Evolutionary conservation across 2,329 filamentous ascomycete genomes (phyloP), one percentile per base, ranked within the genome.

Genomic region (Cordyceps farinosa): DNA sequence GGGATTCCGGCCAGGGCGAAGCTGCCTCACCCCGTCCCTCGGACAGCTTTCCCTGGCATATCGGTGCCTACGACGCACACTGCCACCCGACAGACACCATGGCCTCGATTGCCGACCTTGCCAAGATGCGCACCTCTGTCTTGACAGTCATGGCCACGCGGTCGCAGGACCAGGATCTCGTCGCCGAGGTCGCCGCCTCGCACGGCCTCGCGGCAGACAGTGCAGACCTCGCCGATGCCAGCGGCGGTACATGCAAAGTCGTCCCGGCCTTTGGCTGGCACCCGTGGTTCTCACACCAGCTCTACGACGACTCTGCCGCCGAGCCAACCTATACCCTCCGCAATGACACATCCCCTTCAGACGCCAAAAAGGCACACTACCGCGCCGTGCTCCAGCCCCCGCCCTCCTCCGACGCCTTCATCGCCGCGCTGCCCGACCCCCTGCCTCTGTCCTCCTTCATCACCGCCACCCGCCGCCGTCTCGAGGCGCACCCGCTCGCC

Each of bases 191-290:
- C 34, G 87, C 89, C 36, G 77, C 80, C 15, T 77, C 85, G 65
- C 80, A 87, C 68, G 83, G 84, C 42, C 71, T 89, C 54, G 42
- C 50, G 1, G 59, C 50, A 1, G 59, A 62, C 45, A 44, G n/a
- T 63, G 62, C 51, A 32, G 29, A 5, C 10, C 42, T 55, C 22
- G 9, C 48, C 1, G 44, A 40, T 15, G 27, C 42, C n/a, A 22
- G 9, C 74, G 27, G 57, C 65, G 61, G n/a, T n/a, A n/a, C 50
- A 3, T 68, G 65, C 64, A 65, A 62, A 29, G 69, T 81, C 58
- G 69, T 94, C 3, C 89, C 91, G 0, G 86, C 87, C n/a, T 94
- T 93, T 75, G 91, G 91, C 27, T 93, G 90, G 90, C 91, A 95
- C 72, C 91, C 91, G 1, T 95, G 91, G 91, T 94, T 93, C 74